These are phyloP conservation scores for Calonectria pseudoturangicola DNA, from an alignment of 2,329 filamentous ascomycete species.

Conservation along the genomic window DNA sequence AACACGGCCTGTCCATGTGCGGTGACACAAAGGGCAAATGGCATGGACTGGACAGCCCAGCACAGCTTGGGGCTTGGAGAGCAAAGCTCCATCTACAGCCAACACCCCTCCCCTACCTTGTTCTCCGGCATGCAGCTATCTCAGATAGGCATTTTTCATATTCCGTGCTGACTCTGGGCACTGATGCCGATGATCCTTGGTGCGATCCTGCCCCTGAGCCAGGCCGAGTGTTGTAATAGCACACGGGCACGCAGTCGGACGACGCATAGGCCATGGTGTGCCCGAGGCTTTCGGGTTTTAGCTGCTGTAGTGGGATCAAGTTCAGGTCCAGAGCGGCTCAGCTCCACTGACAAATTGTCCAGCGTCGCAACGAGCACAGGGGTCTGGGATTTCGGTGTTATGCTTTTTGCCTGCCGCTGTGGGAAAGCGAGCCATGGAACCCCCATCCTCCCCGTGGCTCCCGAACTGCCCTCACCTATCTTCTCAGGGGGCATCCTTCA, in stretches of 20 bases:
- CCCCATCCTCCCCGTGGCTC: constrained; percentile 41
- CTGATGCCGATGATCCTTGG: constrained; percentile 26
- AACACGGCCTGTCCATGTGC: constrained; percentile 6
- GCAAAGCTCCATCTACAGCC: constrained; percentile 37
- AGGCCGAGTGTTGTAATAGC: constrained; percentile 11
- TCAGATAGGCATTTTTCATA: constrained; percentile 35
- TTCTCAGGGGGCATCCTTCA: constrained; percentile 45
- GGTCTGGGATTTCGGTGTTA: constrained; percentile 2
- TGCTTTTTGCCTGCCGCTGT: constrained; percentile 45
- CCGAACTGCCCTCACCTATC: constrained; percentile 45
- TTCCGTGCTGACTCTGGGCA: constrained; percentile 26
- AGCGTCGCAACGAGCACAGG: constrained; percentile 33
- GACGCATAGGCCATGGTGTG: constrained; percentile 23
- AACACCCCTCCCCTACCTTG: constrained; percentile 17
- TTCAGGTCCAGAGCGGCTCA: constrained; percentile 21
- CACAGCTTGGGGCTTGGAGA: constrained; percentile 13
- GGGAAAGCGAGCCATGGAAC: constrained; percentile 35
- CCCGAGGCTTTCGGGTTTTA: constrained; percentile 23
- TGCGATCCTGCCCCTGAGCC: constrained; percentile 27
- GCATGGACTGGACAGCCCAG: constrained; percentile 10
- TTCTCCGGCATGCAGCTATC: constrained; percentile 33
- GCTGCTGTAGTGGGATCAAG: constrained; percentile 22
- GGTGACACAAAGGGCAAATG: constrained; percentile 24
- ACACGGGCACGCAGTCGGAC: constrained; percentile 4
- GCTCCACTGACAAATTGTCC: constrained; percentile 22